A percentile compares a stretch with the other conserved stretches of the same genome.
phyloP scores from a whole-genome alignment of 2,329 filamentous ascomycete species.

The Arthrocladium fulminans region DNA sequence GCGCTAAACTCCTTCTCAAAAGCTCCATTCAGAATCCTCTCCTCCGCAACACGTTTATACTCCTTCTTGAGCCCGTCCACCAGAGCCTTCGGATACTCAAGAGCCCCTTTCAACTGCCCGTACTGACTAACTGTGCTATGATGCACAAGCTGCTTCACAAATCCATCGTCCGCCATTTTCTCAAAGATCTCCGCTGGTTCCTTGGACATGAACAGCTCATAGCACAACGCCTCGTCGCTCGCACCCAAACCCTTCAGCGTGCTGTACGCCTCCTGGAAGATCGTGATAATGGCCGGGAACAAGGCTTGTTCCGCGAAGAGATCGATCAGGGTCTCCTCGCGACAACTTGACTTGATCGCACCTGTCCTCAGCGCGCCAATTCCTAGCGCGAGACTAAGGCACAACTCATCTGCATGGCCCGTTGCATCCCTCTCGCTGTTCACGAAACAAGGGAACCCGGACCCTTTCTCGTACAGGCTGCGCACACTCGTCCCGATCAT shows the following conservation, averaged over 20 bases:
- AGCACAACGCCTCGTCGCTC: slow-evolving; percentile 20
- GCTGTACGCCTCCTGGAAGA: slow-evolving; percentile 19
- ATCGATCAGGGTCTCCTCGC: slow-evolving; percentile 23
- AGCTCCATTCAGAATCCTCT: slow-evolving; percentile 13
- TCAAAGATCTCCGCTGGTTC: slow-evolving; percentile 22
- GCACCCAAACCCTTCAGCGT: slow-evolving; percentile 18
- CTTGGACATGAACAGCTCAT: slow-evolving; percentile 22
- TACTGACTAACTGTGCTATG: slow-evolving; percentile 22
- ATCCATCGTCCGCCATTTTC: slow-evolving; percentile 20
- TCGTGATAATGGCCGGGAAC: slow-evolving; percentile 20
- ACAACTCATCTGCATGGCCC: slow-evolving; percentile 16
- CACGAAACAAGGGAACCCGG: no score
- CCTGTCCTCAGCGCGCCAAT: slow-evolving; percentile 19
- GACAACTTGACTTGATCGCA: slow-evolving; percentile 16
- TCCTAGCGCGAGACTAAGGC: slow-evolving; percentile 14
- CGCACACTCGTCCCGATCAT: no score
- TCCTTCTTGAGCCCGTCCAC: slow-evolving; percentile 29
- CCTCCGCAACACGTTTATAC: slow-evolving; percentile 14
- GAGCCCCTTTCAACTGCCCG: slow-evolving; percentile 19
- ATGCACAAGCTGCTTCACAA: slow-evolving; percentile 17
- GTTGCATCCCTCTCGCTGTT: slow-evolving; percentile 17
- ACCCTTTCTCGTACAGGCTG: no score
- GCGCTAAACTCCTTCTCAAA: slow-evolving; percentile 15
- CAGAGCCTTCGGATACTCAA: slow-evolving; percentile 26
- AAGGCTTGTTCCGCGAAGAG: slow-evolving; percentile 22